Conservation (phyloP, 75 land plant species). For the Picea sitchensis region DNA sequence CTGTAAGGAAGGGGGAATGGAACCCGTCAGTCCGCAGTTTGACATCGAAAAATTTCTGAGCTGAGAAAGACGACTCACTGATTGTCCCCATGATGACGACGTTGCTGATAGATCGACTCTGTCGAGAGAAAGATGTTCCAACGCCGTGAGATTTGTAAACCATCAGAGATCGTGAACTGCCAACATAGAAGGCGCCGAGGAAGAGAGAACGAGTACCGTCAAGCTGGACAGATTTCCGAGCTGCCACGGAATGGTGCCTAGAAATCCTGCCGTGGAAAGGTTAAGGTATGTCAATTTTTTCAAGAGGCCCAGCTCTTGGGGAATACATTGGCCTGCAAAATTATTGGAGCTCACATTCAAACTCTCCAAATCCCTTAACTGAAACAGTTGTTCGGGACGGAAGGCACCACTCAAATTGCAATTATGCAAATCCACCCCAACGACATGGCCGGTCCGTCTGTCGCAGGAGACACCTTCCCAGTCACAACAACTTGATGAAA, state of each 20-base stretch:
- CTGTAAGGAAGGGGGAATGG: neutral
- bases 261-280: slow-evolving; percentile 18
- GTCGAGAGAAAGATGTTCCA: neutral
- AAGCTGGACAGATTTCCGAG: slow-evolving; percentile 29
- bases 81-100: neutral
- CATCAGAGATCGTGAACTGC: neutral
- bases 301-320: slow-evolving; percentile 17
- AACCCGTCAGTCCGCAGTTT: neutral
- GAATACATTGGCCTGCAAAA: no score
- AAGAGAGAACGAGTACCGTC: neutral
- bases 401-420: neutral
- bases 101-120: no score
- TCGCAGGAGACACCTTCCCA: slow-evolving; percentile 27
- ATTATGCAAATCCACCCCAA: neutral
- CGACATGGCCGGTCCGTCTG: slow-evolving; percentile 15
- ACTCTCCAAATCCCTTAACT: slow-evolving; percentile 1
- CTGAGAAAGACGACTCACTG: neutral
- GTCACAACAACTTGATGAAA: slow-evolving; percentile 16
- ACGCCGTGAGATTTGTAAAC: neutral
- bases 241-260: slow-evolving; percentile 28
- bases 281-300: slow-evolving; percentile 19
- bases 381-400: neutral
- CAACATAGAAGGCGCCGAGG: neutral
- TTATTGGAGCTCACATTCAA: no score
- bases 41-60: neutral